Evolutionary conservation across 176 grass and related monocot species (phyloP).

Genomic region (Oryza brachyantha): DNA sequence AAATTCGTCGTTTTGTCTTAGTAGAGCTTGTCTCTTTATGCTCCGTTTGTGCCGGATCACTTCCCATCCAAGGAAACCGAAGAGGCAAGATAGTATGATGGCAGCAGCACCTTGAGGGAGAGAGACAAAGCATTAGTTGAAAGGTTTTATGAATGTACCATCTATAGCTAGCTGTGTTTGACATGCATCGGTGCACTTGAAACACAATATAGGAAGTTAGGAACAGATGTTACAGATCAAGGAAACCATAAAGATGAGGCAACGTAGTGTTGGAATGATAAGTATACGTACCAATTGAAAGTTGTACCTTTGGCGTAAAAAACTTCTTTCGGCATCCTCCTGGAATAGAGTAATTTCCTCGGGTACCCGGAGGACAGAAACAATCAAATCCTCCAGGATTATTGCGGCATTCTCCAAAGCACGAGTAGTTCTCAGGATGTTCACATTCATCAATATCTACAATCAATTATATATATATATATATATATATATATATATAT

Average conservation of each 20-base stretch:
- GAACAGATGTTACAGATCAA: background rate
- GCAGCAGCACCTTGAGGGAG: background rate
- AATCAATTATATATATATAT: background rate
- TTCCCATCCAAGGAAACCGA: background rate
- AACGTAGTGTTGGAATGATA: background rate
- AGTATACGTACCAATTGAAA: background rate
- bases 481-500: no score
- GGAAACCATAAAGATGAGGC: background rate
- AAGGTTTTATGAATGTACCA: no score
- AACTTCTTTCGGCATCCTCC: background rate
- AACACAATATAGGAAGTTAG: no score
- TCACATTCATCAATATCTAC: constrained; percentile 16
- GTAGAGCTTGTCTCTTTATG: background rate
- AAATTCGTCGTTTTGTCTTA: background rate
- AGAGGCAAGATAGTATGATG: background rate
- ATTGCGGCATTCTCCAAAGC: background rate
- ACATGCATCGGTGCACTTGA: no score
- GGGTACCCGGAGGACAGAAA: background rate
- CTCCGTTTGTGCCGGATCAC: background rate
- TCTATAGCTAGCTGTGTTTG: background rate
- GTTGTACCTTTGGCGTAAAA: background rate
- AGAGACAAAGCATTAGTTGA: no score
- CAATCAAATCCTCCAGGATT: background rate
- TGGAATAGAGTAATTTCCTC: background rate
- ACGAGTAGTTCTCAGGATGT: background rate